phyloP scores from a whole-genome alignment of 768 basidiomycete genomes.

The Trametes elegans region DNA sequence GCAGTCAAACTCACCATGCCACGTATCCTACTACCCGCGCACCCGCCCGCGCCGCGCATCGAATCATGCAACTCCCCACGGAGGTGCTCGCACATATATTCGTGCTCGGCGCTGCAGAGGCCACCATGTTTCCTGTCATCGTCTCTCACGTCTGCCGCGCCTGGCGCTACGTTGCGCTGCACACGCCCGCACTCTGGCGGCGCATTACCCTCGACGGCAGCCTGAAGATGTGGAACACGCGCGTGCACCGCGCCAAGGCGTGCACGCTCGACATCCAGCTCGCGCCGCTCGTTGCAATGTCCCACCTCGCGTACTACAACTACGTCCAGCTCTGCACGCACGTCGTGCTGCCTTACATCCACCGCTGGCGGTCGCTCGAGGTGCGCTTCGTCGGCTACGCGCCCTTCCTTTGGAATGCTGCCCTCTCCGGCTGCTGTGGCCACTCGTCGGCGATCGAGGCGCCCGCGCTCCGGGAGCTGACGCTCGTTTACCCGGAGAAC shows the following conservation, averaged over 20 bases:
- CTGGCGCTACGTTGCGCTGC: constrained; percentile 62
- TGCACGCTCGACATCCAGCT: constrained; percentile 63
- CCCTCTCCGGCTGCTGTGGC: constrained; percentile 53
- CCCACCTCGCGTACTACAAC: constrained; percentile 16
- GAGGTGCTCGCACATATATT: constrained; percentile 69
- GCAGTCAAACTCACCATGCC: constrained; percentile 3
- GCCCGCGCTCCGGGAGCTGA: constrained; percentile 49
- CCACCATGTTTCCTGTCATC: constrained; percentile 54
- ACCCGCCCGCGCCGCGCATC: constrained; percentile 34
- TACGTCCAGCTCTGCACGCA: constrained; percentile 62
- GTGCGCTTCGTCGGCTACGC: constrained; percentile 53
- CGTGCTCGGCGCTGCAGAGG: constrained; percentile 53
- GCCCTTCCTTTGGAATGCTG: constrained; percentile 68
- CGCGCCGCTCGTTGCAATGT: constrained; percentile 9
- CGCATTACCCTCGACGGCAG: constrained; percentile 49
- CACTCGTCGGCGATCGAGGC: constrained; percentile 36
- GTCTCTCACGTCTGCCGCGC: constrained; percentile 68
- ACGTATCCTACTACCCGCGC: background rate
- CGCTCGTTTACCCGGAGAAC: constrained; percentile 58
- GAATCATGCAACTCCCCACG: constrained; percentile 55
- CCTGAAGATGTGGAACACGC: constrained; percentile 59
- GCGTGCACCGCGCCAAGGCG: constrained; percentile 56
- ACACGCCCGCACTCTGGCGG: constrained; percentile 64
- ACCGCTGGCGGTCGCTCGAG: constrained; percentile 61
- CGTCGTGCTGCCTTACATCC: constrained; percentile 45